Evolutionary conservation across 192 early-diverging fungal genomes (phyloP), one percentile per base, ranked within the genome.

Genomic region (Rhizophagus sp.): DNA sequence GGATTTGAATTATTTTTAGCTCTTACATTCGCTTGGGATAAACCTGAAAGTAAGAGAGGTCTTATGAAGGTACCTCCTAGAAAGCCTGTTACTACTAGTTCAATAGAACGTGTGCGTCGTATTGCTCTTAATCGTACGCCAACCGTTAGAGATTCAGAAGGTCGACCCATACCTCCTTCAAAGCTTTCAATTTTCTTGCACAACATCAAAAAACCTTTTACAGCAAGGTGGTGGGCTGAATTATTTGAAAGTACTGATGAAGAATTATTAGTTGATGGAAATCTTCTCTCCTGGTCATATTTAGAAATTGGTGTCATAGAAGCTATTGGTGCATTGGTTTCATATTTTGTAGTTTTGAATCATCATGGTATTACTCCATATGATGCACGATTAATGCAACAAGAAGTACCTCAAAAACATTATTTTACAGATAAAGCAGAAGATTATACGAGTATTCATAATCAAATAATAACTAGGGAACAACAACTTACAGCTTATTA

Each of bases 21-120:
- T 7, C 87, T 99, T 66, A 90, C 93, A 17, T 98, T 92, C 84
- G 97, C 97, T 17, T 99, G 93, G 92, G 97, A 99, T 85, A 89
- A 89, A 44, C 87, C 96, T 13, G 97, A 99, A 88, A 87, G 90
- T 6, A 80, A 74, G 63, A 87, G 78, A 30, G 90, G 91, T 57
- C 84, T 98, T 79, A 99, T 99, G 97, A 94, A 91, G 82, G 83
- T 97, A 71, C 90, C 88, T 75, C 97, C 97, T 44, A 93, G 97
- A 76, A 93, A 92, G 83, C 97, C 96, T 12, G 96, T 99, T 24
- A 96, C 91, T 2, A 81, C 85, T 11, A 88, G 88, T 73, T 92
- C 95, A 13, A 90, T 96, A 75, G 90, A 91, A n/a, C 90, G 87
- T 78, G 80, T 92, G 76, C 92, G 92, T 41, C 89, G 88, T 19